Conservation (phyloP, 345 rosid genomes). For the Excoecaria cochinchinensis region DNA sequence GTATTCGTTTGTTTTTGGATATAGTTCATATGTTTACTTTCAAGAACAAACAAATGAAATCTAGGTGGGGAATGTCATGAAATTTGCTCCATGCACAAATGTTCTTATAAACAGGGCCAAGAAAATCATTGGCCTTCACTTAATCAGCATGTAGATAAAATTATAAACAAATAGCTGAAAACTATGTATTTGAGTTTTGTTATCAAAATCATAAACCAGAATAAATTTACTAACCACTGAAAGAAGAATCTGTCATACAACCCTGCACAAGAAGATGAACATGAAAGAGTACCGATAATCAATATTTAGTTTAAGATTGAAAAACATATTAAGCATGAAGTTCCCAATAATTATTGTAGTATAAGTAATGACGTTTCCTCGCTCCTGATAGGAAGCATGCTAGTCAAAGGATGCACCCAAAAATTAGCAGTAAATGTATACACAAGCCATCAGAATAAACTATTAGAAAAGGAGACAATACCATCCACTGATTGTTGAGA, state of each 20-base stretch:
- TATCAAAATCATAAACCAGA: background rate
- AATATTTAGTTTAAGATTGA: background rate
- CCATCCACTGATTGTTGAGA: background rate
- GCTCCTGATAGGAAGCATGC: background rate
- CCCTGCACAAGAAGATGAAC: conserved; percentile 11
- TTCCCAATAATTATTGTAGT: background rate
- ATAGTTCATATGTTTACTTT: background rate
- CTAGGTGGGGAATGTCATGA: background rate
- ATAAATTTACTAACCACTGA: conserved; percentile 6
- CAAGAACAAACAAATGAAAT: background rate
- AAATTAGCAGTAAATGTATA: background rate
- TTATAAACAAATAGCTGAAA: background rate
- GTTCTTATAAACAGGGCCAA: background rate
- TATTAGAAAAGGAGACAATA: conserved; percentile 1
- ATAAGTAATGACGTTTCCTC: background rate
- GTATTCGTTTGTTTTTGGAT: background rate
- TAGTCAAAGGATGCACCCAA: background rate
- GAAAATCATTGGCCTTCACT: background rate
- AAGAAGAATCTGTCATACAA: background rate
- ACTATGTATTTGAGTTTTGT: background rate
- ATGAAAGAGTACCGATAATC: background rate
- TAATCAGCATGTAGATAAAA: background rate
- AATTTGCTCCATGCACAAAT: background rate
- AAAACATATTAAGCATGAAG: background rate
- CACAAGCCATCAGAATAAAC: background rate